Evolutionary conservation across 257 asterid species (phyloP).

Genomic region (Mentha longifolia): DNA sequence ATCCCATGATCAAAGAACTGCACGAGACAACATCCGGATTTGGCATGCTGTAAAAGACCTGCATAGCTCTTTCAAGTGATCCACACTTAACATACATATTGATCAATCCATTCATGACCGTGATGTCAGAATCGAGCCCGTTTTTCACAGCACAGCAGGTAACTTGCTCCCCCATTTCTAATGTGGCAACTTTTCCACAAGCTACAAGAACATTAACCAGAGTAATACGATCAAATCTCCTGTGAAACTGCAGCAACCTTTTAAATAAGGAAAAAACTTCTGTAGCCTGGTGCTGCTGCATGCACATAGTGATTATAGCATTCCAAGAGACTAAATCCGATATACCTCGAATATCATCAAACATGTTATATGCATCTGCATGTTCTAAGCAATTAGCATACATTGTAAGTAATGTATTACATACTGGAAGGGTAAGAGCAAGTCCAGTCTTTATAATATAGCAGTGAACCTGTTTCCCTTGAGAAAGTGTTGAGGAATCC

Average conservation of each 20-base stretch:
- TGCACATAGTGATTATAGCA: constrained; percentile 56
- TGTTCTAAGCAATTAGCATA: constrained; percentile 64
- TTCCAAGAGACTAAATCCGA: constrained; percentile 88
- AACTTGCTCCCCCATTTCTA: constrained; percentile 62
- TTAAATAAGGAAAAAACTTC: constrained; percentile 59
- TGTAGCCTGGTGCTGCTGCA: constrained; percentile 50
- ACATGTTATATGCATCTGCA: constrained; percentile 51
- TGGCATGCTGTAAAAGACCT: constrained; percentile 54
- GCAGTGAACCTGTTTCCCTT: constrained; percentile 71
- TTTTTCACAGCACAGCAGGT: constrained; percentile 46
- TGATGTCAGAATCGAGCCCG: constrained; percentile 51
- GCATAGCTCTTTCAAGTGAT: constrained; percentile 51
- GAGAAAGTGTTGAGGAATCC: constrained; percentile 44
- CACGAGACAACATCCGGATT: constrained; percentile 63
- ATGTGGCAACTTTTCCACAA: constrained; percentile 59
- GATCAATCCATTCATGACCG: constrained; percentile 58
- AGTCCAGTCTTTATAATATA: constrained; percentile 56
- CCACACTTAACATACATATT: constrained; percentile 85
- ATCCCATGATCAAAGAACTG: constrained; percentile 75
- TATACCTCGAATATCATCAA: constrained; percentile 43
- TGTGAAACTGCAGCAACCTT: constrained; percentile 50
- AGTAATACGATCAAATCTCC: constrained; percentile 61
- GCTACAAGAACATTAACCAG: constrained; percentile 55
- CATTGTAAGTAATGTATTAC: constrained; percentile 69
- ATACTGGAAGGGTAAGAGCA: constrained; percentile 53